These are phyloP conservation scores for Wickerhamomyces mucosus DNA, from an alignment of 805 yeast species.

Conservation along the genomic window DNA sequence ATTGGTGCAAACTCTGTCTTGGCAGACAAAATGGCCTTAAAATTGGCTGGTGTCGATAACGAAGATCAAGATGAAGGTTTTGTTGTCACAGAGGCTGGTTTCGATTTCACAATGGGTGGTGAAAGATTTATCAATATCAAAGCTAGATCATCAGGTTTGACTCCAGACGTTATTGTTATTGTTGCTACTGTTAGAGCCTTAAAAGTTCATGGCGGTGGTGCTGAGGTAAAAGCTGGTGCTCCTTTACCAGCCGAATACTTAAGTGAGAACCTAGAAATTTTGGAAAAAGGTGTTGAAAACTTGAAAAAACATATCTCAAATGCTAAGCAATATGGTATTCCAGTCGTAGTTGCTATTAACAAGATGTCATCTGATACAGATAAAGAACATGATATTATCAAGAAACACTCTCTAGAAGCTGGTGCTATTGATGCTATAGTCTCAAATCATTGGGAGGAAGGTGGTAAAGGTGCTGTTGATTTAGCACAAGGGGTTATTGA, in stretches of 20 bases:
- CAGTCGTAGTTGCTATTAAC: conserved; percentile 93
- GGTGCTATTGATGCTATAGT: conserved; percentile 91
- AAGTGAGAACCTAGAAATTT: conserved; percentile 70
- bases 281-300: conserved; percentile 76
- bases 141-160: conserved; percentile 82
- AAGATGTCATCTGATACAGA: conserved; percentile 74
- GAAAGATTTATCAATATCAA: conserved; percentile 94
- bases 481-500: conserved; percentile 77
- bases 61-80: conserved; percentile 55
- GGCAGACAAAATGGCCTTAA: conserved; percentile 88
- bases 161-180: conserved; percentile 84
- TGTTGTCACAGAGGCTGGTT: conserved; percentile 96
- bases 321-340: conserved; percentile 76
- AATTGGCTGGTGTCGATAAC: conserved; percentile 62
- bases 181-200: conserved; percentile 97
- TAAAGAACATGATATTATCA: conserved; percentile 72
- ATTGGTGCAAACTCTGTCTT: conserved; percentile 94
- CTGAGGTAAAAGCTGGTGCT: conserved; percentile 92
- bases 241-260: conserved; percentile 75
- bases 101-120: conserved; percentile 99
- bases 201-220: conserved; percentile 95
- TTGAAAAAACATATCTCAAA: conserved; percentile 84
- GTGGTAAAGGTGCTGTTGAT: conserved; percentile 83
- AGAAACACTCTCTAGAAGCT: conserved; percentile 73
- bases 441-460: conserved; percentile 91